Evolutionary conservation across 768 basidiomycete species (phyloP).

Genomic region (Roridomyces roridus): DNA sequence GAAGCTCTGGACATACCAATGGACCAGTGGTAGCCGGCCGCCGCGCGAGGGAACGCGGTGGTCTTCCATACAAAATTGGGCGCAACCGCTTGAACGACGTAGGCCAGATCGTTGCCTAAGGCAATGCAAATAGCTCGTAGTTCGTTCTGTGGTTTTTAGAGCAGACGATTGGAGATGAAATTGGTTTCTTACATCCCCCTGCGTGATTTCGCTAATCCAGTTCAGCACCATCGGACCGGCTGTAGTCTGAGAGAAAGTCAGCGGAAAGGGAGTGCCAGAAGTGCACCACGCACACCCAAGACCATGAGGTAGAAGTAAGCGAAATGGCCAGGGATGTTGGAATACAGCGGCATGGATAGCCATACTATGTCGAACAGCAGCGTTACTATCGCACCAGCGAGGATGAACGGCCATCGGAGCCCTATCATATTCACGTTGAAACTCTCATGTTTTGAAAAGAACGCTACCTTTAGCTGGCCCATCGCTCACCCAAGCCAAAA

Average conservation of each 20-base stretch:
- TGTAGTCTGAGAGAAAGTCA: conserved; percentile 9
- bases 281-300: conserved; percentile 20
- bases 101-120: conserved; percentile 24
- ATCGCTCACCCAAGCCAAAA: conserved; percentile 24
- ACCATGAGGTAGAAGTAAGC: conserved; percentile 25
- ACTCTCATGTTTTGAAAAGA: background rate
- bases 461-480: conserved; percentile 22
- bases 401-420: conserved; percentile 18
- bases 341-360: conserved; percentile 21
- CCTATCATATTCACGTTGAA: conserved; percentile 2
- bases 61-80: conserved; percentile 30
- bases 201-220: conserved; percentile 26
- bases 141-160: conserved; percentile 17
- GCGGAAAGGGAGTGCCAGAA: background rate
- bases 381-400: conserved; percentile 9
- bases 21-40: conserved; percentile 26
- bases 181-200: conserved; percentile 8
- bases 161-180: background rate
- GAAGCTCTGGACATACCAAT: conserved; percentile 17
- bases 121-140: conserved; percentile 25
- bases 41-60: conserved; percentile 21
- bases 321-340: conserved; percentile 23
- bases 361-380: conserved; percentile 20
- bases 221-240: conserved; percentile 26
- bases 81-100: conserved; percentile 26